phyloP scores from a whole-genome alignment of 768 basidiomycete species.

The Tulasnella sp. region DNA sequence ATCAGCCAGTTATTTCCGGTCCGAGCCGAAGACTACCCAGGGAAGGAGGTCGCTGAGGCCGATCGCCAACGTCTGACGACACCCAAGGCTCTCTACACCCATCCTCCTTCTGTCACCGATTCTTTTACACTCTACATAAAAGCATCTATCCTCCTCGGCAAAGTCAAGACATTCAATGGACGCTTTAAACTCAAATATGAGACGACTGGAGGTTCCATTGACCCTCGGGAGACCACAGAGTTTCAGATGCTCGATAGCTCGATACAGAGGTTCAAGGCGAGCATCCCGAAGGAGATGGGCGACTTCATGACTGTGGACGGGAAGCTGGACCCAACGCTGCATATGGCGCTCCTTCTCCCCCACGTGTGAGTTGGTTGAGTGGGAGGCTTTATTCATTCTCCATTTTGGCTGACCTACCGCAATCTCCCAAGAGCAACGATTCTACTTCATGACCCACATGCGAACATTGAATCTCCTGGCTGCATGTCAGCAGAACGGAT shows the following conservation, averaged over 20 bases:
- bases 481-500: constrained; percentile 64
- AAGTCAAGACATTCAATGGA: constrained; percentile 16
- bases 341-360: constrained; percentile 29
- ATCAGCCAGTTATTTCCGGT: constrained; percentile 15
- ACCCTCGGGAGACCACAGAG: constrained; percentile 49
- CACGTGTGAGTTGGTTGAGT: constrained; percentile 22
- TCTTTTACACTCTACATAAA: constrained; percentile 17
- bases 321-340: constrained; percentile 45
- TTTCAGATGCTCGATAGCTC: constrained; percentile 54
- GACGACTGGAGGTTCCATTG: constrained; percentile 22
- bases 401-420: neutral
- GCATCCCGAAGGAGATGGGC: constrained; percentile 45
- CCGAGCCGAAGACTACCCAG: neutral
- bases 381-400: neutral
- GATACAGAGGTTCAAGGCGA: constrained; percentile 44
- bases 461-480: constrained; percentile 44
- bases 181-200: constrained; percentile 11
- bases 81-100: constrained; percentile 10
- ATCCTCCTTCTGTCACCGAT: constrained; percentile 13
- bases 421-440: constrained; percentile 44
- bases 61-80: constrained; percentile 9
- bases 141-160: constrained; percentile 12
- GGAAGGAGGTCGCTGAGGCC: neutral
- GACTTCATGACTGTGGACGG: constrained; percentile 38
- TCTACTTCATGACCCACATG: constrained; percentile 70